Conservation (phyloP, 2,329 filamentous ascomycete species). For the Apiospora koreana region DNA sequence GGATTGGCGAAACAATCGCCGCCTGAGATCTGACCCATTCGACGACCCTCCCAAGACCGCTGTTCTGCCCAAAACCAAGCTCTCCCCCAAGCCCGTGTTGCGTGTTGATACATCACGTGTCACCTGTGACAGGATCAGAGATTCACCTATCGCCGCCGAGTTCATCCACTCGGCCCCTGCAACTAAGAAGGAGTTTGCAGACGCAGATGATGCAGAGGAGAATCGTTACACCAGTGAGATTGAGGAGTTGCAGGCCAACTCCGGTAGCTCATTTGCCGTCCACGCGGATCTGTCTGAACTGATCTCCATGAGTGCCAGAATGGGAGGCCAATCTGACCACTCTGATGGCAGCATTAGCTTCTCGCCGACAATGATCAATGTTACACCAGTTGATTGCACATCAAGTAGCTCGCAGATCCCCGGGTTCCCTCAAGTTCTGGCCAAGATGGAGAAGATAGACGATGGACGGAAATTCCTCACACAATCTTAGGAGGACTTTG, state of each 20-base stretch:
- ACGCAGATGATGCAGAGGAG: not conserved
- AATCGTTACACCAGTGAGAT: not conserved
- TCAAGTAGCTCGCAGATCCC: not conserved
- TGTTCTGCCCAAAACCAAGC: slow-evolving; percentile 14
- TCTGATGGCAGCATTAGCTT: not conserved
- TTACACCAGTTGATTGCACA: not conserved
- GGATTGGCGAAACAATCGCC: slow-evolving; percentile 16
- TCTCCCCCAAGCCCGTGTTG: slow-evolving; percentile 20
- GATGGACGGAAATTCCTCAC: not conserved
- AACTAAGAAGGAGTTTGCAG: slow-evolving; percentile 17
- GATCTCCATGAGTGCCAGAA: not conserved
- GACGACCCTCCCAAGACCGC: slow-evolving; percentile 19
- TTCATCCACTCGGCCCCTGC: slow-evolving; percentile 31
- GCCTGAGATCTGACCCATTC: not conserved
- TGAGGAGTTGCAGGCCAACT: not conserved
- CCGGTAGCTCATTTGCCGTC: not conserved
- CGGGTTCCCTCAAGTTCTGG: slow-evolving; percentile 20
- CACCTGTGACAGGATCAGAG: slow-evolving; percentile 13
- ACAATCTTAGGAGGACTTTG: not conserved
- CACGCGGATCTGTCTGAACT: not conserved
- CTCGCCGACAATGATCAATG: not conserved
- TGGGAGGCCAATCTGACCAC: not conserved
- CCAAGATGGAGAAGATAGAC: not conserved
- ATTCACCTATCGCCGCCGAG: slow-evolving; percentile 24
- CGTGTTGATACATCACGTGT: slow-evolving; percentile 19